These are phyloP conservation scores for Colletotrichum australisinense DNA, from an alignment of 2,329 filamentous ascomycete genomes.

Conservation along the genomic window DNA sequence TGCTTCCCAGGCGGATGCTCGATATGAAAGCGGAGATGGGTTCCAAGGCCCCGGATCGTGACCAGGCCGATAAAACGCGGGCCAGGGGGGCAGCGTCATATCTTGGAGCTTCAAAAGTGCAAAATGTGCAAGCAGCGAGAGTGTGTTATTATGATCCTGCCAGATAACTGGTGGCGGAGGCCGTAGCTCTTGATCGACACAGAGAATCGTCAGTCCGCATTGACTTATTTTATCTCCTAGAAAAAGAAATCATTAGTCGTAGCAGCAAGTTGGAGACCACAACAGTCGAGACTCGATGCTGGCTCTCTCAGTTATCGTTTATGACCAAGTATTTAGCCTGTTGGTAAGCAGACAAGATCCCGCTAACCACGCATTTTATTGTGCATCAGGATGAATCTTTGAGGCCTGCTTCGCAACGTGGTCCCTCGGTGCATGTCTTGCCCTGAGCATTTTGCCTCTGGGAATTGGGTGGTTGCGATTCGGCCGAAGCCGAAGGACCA, in stretches of 20 bases:
- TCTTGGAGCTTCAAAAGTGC: neutral
- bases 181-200: neutral
- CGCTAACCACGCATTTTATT: neutral
- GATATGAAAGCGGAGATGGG: neutral
- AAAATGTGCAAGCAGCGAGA: neutral
- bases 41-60: neutral
- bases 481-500: neutral
- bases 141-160: neutral
- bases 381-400: neutral
- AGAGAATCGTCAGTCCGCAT: conserved; percentile 8
- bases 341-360: neutral
- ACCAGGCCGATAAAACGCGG: neutral
- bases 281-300: neutral
- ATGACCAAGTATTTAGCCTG: neutral
- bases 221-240: neutral
- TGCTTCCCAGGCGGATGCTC: neutral
- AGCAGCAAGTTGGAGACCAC: neutral
- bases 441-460: neutral
- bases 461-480: neutral
- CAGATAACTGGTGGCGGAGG: conserved; percentile 3
- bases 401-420: neutral
- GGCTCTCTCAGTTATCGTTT: conserved; percentile 8
- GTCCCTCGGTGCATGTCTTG: neutral
- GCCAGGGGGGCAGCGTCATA: neutral
- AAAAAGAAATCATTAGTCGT: conserved; percentile 21